Conservation (phyloP, 2,329 filamentous ascomycete species). For the Pyrenophora graminea region DNA sequence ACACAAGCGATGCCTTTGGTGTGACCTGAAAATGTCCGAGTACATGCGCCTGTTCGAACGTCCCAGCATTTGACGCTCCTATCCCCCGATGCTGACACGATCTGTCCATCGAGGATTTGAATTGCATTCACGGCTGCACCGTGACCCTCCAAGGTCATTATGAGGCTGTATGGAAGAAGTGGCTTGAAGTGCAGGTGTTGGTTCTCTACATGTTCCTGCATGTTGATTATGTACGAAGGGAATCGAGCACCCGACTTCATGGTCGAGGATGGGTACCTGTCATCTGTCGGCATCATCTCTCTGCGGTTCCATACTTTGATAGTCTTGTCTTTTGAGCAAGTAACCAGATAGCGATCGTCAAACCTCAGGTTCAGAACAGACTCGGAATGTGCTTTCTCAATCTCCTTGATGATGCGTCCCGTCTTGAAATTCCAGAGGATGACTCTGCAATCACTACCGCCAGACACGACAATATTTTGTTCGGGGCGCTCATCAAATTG, state of each 20-base stretch:
- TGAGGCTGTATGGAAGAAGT: conserved; percentile 71
- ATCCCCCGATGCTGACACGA: conserved; percentile 94
- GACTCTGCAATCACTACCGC: conserved; percentile 88
- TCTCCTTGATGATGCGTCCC: conserved; percentile 76
- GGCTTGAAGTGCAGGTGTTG: conserved; percentile 56
- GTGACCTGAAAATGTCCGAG: conserved; percentile 81
- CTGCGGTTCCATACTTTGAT: conserved; percentile 95
- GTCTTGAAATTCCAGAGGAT: conserved; percentile 95
- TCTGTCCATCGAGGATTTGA: conserved; percentile 80
- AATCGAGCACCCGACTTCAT: conserved; percentile 52
- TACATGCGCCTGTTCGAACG: conserved; percentile 76
- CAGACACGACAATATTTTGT: conserved; percentile 92
- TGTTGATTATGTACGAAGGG: conserved; percentile 61
- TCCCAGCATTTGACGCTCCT: conserved; percentile 94
- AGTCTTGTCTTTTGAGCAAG: conserved; percentile 94
- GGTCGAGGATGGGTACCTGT: conserved; percentile 47
- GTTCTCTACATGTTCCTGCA: conserved; percentile 44
- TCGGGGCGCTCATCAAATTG: conserved; percentile 89
- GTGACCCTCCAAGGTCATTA: conserved; percentile 82
- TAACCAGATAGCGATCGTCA: conserved; percentile 87
- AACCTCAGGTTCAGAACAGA: conserved; percentile 94
- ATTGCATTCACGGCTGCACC: conserved; percentile 94
- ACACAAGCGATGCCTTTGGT: conserved; percentile 96
- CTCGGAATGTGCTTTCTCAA: conserved; percentile 79
- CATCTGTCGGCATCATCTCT: conserved; percentile 46